Percentiles rank a stretch among this genome's conserved stretches.
phyloP scores from a whole-genome alignment of 805 yeast species.

The Teunomyces stri region DNA sequence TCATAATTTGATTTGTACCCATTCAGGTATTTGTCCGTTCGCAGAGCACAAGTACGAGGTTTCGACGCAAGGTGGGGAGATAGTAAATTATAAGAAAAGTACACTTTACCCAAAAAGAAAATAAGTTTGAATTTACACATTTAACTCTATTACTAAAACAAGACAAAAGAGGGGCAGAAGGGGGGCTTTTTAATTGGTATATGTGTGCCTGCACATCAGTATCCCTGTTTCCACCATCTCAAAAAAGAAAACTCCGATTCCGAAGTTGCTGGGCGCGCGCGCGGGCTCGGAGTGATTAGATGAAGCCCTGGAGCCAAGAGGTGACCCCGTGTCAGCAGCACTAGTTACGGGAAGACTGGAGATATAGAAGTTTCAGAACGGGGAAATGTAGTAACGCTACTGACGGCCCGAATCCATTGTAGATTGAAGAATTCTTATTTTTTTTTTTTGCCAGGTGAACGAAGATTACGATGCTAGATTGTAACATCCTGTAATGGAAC shows the following conservation, averaged over 20 bases:
- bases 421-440: neutral
- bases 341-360: neutral
- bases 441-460: neutral
- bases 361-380: neutral
- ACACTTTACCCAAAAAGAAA: neutral
- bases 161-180: neutral
- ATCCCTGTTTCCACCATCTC: neutral
- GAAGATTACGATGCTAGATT: neutral
- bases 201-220: neutral
- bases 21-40: neutral
- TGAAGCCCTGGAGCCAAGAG: neutral
- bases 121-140: too few relatives aligned
- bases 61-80: too few relatives aligned
- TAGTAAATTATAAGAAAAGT: neutral
- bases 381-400: neutral
- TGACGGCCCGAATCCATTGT: neutral
- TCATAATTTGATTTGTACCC: neutral
- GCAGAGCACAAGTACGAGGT: neutral
- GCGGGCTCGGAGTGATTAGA: conserved; percentile 1
- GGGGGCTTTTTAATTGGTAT: neutral
- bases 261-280: conserved; percentile 6
- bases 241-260: conserved; percentile 10
- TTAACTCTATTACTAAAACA: too few relatives aligned
- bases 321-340: neutral
- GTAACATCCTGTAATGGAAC: neutral